Conservation (phyloP, 148 eudicot genomes). For the Camellia lanceoleosa region DNA sequence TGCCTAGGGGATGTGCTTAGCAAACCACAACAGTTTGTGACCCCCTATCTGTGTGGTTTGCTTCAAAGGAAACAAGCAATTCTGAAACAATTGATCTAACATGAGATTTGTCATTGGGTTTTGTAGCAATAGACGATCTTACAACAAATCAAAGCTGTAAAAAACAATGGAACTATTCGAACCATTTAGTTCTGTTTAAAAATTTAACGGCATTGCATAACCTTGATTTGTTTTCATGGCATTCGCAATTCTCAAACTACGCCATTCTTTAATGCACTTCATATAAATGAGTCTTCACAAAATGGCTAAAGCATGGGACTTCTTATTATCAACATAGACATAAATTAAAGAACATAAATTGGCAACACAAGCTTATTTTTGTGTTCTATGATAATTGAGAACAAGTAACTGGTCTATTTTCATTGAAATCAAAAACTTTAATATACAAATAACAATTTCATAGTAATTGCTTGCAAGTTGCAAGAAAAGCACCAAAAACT, state of each 20-base stretch:
- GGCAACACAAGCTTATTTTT: not conserved
- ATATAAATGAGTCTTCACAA: not conserved
- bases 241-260: not conserved
- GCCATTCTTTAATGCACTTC: not conserved
- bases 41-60: not conserved
- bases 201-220: not conserved
- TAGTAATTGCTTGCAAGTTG: not conserved
- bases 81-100: not conserved
- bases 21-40: too few relatives aligned
- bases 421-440: not conserved
- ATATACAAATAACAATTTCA: not conserved
- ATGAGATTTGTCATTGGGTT: not conserved
- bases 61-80: not conserved
- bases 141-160: not conserved
- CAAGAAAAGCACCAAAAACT: conserved; percentile 25
- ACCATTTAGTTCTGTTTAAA: conserved; percentile 3
- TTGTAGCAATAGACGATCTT: not conserved
- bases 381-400: not conserved
- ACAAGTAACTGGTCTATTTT: not conserved
- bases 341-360: not conserved
- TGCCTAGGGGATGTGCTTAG: too few relatives aligned
- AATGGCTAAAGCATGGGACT: not conserved
- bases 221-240: not conserved
- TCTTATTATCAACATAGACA: not conserved
- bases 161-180: not conserved